Evolutionary conservation across 2,329 filamentous ascomycete genomes (phyloP), one percentile per base, ranked within the genome.

Genomic region (Stemphylium beticola): DNA sequence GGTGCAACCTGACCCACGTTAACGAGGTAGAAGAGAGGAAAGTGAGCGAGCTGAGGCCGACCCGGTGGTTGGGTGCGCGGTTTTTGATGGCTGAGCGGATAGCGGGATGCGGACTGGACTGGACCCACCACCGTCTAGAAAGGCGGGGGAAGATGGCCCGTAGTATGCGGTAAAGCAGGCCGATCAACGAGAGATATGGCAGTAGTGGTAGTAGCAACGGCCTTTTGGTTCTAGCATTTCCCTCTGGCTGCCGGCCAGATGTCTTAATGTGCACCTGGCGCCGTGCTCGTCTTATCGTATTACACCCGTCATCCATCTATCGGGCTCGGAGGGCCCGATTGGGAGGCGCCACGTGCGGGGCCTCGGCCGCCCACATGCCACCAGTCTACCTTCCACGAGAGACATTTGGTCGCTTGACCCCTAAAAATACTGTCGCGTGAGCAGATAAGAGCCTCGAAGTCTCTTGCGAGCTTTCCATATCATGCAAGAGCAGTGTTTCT

Each of bases 61-160:
- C 62, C 63, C 47, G 57, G 62, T 53, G 58, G 55, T 53, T 65
- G 65, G 65, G 57, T 67, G 65, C 57, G 65, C 62, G 62, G 54
- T 60, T 64, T 67, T 64, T 60, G 57, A 59, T 55, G 49, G 55
- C 26, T 49, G 49, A 55, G 55, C 55, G 54, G 51, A 47, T 33
- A 32, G 53, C 48, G 53, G 48, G 15, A 55, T 41, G 50, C 42
- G 24, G 34, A 45, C 22, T 51, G 26, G 41, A 44, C 34, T 20
- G 42, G 42, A 24, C 42, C 42, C 42, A 32, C 42, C 42, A 45
- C 42, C 42, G 36, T 47, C 49, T 56, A 61, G 57, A 64, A 65
- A 64, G 47, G 64, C 64, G 62, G 64, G 42, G 64, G 58, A 61
- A 31, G 38, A 43, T 57, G 58, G 59, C 36, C 59, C 59, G 58